Base-by-base conservation (phyloP, 2,329 filamentous ascomycete species). In the Penicillium sp. region DNA sequence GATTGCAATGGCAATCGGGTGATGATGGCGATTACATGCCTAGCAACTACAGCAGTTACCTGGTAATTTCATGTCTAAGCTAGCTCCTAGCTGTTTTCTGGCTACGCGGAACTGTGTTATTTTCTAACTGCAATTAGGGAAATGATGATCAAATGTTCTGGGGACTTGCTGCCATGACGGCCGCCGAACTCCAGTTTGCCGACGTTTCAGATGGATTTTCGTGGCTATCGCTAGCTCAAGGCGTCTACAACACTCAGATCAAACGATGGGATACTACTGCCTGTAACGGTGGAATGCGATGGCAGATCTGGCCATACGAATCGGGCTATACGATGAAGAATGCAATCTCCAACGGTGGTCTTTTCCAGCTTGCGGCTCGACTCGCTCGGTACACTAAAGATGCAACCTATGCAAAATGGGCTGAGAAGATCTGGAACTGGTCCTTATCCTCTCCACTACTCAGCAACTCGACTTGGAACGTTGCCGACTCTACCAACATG, bases 251-350 rank as follows among this genome's bases (percentile, higher is more conserved):
- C 73, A 83, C 84, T 49, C 88, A 93, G 70, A 82, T 82, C 6
- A 75, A 76, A 25, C 85, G 91, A 45, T 95, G 92, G 92, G 87
- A 93, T 73, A 82, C 79, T 0, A 78, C 80, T 0, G 75, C 79
- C 26, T 95, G 92, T 70, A 81, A 81, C 30, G 92, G 91, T 64
- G 92, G 91, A 4, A 79, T 95, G 55, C 82, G 86, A 58, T 94
- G 91, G 90, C 92, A 96, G 79, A 93, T 96, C 67, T 93, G 89
- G 74, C 79, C 84, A 0, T 85, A 84, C 68, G 94, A 96, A 73
- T 87, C 87, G 65, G 92, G 92, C 6, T 88, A 92, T 73, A 83
- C 86, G 70, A 95, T 96, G 84, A 95, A 93, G 77, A 93, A 94
- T 79, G 84, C 87, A 13, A 87, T 93, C 68, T 88, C 88, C 64